Percentiles rank a stretch among this genome's conserved stretches.
Conservation (phyloP, 2,329 filamentous ascomycete genomes). For the Zalaria sp. region DNA sequence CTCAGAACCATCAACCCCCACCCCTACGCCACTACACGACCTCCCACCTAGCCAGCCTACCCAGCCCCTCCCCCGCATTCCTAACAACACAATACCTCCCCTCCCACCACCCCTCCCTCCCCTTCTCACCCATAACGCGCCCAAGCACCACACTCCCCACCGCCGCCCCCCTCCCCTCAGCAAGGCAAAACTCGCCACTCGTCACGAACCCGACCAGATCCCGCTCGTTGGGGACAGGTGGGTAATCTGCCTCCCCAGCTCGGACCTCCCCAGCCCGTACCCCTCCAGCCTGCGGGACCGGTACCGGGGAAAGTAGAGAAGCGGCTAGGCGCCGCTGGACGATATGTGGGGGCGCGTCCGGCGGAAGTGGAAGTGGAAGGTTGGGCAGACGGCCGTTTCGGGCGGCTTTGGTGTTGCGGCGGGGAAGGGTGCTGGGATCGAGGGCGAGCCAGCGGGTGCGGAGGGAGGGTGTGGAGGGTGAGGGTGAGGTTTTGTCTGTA, state of each 20-base stretch:
- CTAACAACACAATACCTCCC: slow-evolving; percentile 58
- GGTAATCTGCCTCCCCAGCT: slow-evolving; percentile 28
- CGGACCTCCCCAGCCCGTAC: no score
- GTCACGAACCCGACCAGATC: slow-evolving; percentile 88
- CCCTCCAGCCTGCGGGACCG: no score
- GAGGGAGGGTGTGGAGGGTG: slow-evolving; percentile 25
- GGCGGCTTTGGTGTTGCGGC: no score
- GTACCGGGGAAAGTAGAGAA: slow-evolving; percentile 24
- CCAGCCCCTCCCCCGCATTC: slow-evolving; percentile 64
- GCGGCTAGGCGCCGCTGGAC: slow-evolving; percentile 26
- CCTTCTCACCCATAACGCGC: slow-evolving; percentile 7
- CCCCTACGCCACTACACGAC: slow-evolving; percentile 24
- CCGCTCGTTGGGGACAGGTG: slow-evolving; percentile 54
- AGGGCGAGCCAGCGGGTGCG: slow-evolving; percentile 59
- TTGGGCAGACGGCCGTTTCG: no score
- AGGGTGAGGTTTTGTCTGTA: slow-evolving; percentile 12
- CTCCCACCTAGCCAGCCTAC: slow-evolving; percentile 70
- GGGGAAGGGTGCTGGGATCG: slow-evolving; percentile 15
- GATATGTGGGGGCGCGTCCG: slow-evolving; percentile 27
- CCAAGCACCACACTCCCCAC: slow-evolving; percentile 54
- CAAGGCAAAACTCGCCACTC: slow-evolving; percentile 68
- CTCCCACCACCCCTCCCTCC: slow-evolving; percentile 5
- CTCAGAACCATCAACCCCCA: no score
- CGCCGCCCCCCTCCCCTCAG: slow-evolving; percentile 59
- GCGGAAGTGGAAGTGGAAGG: no score